Conservation (phyloP, 352 stramenopile genomes). For the Elongisporangium undulatum region DNA sequence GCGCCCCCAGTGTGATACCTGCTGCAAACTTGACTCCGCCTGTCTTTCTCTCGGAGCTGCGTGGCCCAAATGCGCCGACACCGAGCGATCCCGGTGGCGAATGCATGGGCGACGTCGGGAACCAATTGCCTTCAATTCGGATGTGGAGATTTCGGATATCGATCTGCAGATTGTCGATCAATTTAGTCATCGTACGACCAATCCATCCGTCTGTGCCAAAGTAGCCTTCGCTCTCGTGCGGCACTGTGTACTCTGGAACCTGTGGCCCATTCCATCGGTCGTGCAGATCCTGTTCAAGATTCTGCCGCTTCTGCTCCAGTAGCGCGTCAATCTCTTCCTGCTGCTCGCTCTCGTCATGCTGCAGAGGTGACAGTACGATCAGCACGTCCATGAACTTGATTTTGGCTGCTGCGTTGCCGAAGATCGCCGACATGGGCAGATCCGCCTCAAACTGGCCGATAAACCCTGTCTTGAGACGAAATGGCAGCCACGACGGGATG, state of each 20-base stretch:
- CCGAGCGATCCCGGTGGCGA: constrained; percentile 16
- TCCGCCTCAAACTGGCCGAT: constrained; percentile 84
- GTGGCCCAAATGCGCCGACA: not conserved
- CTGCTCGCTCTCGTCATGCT: constrained; percentile 65
- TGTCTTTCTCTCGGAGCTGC: not conserved
- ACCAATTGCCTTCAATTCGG: constrained; percentile 76
- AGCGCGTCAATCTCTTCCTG: constrained; percentile 56
- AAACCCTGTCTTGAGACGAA: constrained; percentile 83
- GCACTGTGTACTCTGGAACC: constrained; percentile 56
- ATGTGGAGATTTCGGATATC: constrained; percentile 87
- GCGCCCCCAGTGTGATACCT: constrained; percentile 71
- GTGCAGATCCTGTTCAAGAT: constrained; percentile 71
- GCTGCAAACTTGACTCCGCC: constrained; percentile 63
- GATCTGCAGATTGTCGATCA: constrained; percentile 90
- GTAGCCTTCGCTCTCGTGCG: constrained; percentile 80
- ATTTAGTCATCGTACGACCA: constrained; percentile 83
- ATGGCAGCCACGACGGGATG: constrained; percentile 77
- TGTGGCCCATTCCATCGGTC: constrained; percentile 74
- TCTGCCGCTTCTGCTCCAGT: constrained; percentile 62
- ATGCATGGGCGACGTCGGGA: constrained; percentile 24
- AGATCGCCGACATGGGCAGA: constrained; percentile 83
- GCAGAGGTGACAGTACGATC: constrained; percentile 66
- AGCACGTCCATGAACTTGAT: constrained; percentile 88
- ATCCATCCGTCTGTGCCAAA: constrained; percentile 88
- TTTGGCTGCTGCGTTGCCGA: constrained; percentile 70